Evolutionary conservation across 148 eudicot genomes (phyloP), one percentile per base, ranked within the genome.

Genomic region (Rhododendron williamsianum): DNA sequence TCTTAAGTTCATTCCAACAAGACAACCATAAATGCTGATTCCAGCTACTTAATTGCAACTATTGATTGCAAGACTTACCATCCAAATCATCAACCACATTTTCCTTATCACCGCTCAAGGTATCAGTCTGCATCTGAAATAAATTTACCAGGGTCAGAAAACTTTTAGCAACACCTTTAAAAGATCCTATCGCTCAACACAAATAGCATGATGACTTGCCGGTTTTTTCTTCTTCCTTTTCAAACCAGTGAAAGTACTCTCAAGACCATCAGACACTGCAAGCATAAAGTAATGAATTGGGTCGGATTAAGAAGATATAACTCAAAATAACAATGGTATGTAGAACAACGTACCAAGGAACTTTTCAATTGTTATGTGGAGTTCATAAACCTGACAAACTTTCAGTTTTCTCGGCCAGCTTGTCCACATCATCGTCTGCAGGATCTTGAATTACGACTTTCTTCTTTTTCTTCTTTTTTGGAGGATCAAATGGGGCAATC

Each of bases 381-480:
- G 51, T 56, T 13, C 41, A 72, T 19, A 33, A 86, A 94, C 97
- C 94, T 51, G 94, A 82, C 84, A 94, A 86, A 76, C 45, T 90
- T 81, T 93, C 95, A 27, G 93, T 89, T 87, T 92, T 90, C 87
- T 92, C 93, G 30, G 83, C 88, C 87, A 94, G 74, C 23, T 87
- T 85, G 71, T 94, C 94, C 46, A 89, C 92, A 67, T 89, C 46
- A 30, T 93, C 95, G 15, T 93, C 98, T 73, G 85, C 89, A 76
- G 92, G 93, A 76, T 94, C 98, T 88, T 94, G 93, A 89, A 88
- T 87, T 7, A 91, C 92, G 54, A 90, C 91, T 87, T 93, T 93
- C 93, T 94, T 94, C 90, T 92, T 94, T 83, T 94, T 94, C 90
- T 94, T 93, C 91, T 94, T 93, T 58, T 94, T 94, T 49, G 93